Conservation (phyloP, 345 rosid genomes). For the Arabis alpina region DNA sequence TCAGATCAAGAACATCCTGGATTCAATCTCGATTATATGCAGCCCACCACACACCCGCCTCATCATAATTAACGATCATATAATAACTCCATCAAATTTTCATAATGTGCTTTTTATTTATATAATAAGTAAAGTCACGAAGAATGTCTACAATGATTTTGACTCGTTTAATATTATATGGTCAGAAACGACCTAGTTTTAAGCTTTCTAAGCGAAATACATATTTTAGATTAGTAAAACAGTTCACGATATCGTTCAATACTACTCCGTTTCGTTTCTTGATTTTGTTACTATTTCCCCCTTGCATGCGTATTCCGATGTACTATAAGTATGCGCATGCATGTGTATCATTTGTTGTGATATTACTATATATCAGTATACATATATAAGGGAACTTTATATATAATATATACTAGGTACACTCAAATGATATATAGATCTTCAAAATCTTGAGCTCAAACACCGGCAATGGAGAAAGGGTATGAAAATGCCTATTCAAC, state of each 20-base stretch:
- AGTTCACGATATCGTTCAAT: slow-evolving; percentile 4
- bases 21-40: slow-evolving; percentile 70
- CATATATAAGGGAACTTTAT: no score
- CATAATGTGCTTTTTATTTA: slow-evolving; percentile 20
- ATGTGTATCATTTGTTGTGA: slow-evolving; percentile 6
- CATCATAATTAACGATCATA: slow-evolving; percentile 57
- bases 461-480: no score
- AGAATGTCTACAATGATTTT: slow-evolving; percentile 2
- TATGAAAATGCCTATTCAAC: no score
- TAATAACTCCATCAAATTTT: neutral
- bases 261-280: slow-evolving; percentile 21
- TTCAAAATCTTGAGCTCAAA: no score
- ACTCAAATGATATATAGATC: no score
- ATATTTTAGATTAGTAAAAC: slow-evolving; percentile 16
- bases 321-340: slow-evolving; percentile 27
- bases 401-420: no score
- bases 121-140: slow-evolving; percentile 18
- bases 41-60: slow-evolving; percentile 83
- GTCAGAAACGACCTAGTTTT: slow-evolving; percentile 3
- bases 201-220: slow-evolving; percentile 22
- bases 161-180: slow-evolving; percentile 24
- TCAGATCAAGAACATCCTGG: slow-evolving; percentile 57
- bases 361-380: neutral
- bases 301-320: slow-evolving; percentile 17
- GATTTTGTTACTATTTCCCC: slow-evolving; percentile 7